Evolutionary conservation across 345 rosid species (phyloP).

Genomic region (Kernera saxatilis): DNA sequence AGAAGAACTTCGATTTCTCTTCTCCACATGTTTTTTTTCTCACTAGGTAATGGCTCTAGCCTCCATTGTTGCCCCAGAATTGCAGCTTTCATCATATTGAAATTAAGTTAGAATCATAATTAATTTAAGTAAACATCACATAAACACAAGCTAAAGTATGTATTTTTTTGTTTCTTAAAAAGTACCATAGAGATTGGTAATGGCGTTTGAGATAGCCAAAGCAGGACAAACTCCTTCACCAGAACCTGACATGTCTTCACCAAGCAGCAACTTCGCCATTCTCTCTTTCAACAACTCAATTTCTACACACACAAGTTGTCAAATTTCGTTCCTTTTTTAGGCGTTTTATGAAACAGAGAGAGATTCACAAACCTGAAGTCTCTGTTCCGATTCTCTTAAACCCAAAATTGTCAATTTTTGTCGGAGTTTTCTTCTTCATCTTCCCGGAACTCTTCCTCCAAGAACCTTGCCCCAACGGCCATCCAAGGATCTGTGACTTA

Average conservation of each 20-base stretch:
- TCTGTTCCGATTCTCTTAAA: constrained; percentile 45
- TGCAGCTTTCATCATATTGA: constrained; percentile 44
- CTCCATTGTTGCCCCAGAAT: constrained; percentile 94
- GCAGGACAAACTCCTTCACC: constrained; percentile 96
- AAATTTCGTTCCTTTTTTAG: background rate
- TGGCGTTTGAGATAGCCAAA: constrained; percentile 83
- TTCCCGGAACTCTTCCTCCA: constrained; percentile 38
- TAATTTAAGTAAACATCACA: background rate
- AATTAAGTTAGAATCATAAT: background rate
- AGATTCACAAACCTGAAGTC: constrained; percentile 48
- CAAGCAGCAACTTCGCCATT: constrained; percentile 86
- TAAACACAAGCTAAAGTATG: background rate
- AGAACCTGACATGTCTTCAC: constrained; percentile 99
- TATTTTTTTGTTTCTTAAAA: background rate
- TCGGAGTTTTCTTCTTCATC: constrained; percentile 29
- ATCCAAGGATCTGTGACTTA: constrained; percentile 56
- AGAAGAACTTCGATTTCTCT: constrained; percentile 95
- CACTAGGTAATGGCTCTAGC: constrained; percentile 65
- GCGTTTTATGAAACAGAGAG: constrained; percentile 24
- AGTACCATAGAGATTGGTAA: constrained; percentile 90
- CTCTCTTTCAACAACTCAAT: constrained; percentile 93
- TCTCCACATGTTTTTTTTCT: constrained; percentile 89
- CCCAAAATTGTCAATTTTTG: constrained; percentile 37
- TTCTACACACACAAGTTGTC: constrained; percentile 35
- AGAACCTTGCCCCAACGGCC: constrained; percentile 72